Percentiles rank a stretch among this genome's conserved stretches.
Conservation (phyloP, 345 rosid species). For the Hypericum perforatum region DNA sequence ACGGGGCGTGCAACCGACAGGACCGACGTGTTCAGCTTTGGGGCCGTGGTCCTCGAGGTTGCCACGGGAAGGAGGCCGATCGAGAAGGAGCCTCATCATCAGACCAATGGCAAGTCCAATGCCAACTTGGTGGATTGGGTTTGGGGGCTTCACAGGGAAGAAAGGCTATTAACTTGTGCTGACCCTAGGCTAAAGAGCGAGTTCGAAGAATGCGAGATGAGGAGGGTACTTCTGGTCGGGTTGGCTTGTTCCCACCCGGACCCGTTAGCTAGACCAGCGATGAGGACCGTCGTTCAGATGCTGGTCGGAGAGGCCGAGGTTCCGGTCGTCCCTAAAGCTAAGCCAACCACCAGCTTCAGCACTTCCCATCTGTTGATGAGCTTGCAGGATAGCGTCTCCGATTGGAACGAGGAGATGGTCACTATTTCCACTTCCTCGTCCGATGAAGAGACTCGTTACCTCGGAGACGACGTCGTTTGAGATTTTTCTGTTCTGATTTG, state of each 20-base stretch:
- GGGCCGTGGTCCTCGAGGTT: slow-evolving; percentile 87
- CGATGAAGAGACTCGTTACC: slow-evolving; percentile 33
- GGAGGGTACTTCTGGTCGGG: slow-evolving; percentile 62
- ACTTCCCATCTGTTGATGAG: slow-evolving; percentile 69
- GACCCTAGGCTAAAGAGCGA: slow-evolving; percentile 60
- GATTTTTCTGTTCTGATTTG: too few relatives aligned
- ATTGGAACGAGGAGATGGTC: slow-evolving; percentile 46
- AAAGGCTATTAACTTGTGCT: slow-evolving; percentile 49
- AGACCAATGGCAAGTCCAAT: slow-evolving; percentile 27
- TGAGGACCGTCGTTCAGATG: slow-evolving; percentile 86
- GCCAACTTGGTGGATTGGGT: slow-evolving; percentile 95
- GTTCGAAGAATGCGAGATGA: slow-evolving; percentile 51
- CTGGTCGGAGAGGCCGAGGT: slow-evolving; percentile 77
- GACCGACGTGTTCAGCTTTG: slow-evolving; percentile 87
- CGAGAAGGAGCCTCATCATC: slow-evolving; percentile 36
- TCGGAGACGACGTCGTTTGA: slow-evolving; percentile 23
- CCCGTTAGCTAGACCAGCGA: slow-evolving; percentile 68
- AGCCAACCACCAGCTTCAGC: slow-evolving; percentile 76
- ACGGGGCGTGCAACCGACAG: slow-evolving; percentile 90
- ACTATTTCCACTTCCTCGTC: slow-evolving; percentile 61
- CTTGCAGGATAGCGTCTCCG: slow-evolving; percentile 86
- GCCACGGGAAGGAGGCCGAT: slow-evolving; percentile 81
- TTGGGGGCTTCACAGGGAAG: slow-evolving; percentile 84
- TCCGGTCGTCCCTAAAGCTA: slow-evolving; percentile 71
- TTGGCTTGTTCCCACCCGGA: slow-evolving; percentile 92